Evolutionary conservation across 345 rosid species (phyloP), one percentile per base, ranked within the genome.

Genomic region (Orychophragmus violaceus): DNA sequence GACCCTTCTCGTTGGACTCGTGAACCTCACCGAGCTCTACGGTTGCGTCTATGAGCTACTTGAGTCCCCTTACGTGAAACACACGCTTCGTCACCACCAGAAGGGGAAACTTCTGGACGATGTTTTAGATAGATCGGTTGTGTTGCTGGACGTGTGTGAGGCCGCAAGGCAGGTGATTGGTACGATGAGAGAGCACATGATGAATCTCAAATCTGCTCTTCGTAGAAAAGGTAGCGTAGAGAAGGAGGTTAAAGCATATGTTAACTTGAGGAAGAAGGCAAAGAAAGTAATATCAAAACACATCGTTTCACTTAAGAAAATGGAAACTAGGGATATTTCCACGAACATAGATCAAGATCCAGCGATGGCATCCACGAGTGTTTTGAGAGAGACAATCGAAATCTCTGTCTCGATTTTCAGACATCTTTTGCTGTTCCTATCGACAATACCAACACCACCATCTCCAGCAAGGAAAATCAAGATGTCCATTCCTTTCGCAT

Each of bases 221-320:
- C 79, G 89, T 3, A 67, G 87, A 55, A 77, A 72, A 54, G 77
- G 77, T 1, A 54, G 68, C 23, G 45, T 65, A 14, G 72, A 73
- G 59, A 70, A 64, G 3, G 78, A 72, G 45, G 68, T 79, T 27
- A 77, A 49, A 28, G 71, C 79, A 13, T 88, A 81, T 56, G 42
- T 76, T 50, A 39, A 52, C 71, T 82, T 82, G 72, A 76, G 96
- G 44, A 88, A 84, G 83, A 87, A 79, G 72, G 66, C 79, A 27
- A 85, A 72, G 36, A 82, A 66, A 50, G 82, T 76, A 28, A 73
- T 82, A 4, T 11, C 61, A 14, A 83, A 82, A 70, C 71, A 70
- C 57, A 62, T 84, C 17, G 45, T 35, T 58, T 41, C 42, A 18
- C 69, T 88, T n/a, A 78, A 77, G 80, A 78, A 49, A 71, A 51